Base-by-base conservation (phyloP, 805 yeast species). In the Yamadazyma philogaea region DNA sequence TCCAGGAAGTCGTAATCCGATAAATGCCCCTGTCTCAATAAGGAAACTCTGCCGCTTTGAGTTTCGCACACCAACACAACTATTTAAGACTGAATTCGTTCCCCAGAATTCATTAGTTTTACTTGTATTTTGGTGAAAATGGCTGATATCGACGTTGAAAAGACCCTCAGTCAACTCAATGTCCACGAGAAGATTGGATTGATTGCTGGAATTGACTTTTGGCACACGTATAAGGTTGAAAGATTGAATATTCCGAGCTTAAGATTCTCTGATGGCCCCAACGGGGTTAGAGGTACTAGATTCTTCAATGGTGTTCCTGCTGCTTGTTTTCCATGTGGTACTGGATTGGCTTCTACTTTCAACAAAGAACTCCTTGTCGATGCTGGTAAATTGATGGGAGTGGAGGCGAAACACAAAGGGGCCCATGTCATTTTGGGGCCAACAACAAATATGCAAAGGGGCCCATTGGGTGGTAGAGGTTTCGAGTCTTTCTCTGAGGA, bases 171-270 rank as follows among this genome's bases (percentile, higher is more conserved):
- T 4, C 48, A 58, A 49, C 52, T 62, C 44, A 57, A 62, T 10
- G 47, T 60, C 26, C 34, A 40, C 11, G 71, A 66, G 39, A 66
- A 66, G 45, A 57, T 65, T 50, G 56, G 62, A 3, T 59, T 66
- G 34, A 54, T 64, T 42, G 68, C 70, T 16, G 71, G 71, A 4
- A 36, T 44, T 34, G 80, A 76, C 52, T 65, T 64, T 55, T 77
- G 81, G 80, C 79, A 75, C 58, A 76, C 81, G 2, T 51, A 43
- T 40, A 52, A 68, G 1, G 61, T 76, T 17, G 56, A 53, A 19
- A 45, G 73, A 31, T 53, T 74, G 22, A 66, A 63, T 16, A 54
- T 78, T 31, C 81, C 80, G 2, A 58, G 72, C 0, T 46, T 78
- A 5, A 64, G 82, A 53, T 53, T 74, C 24, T 51, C 60, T 26